These are phyloP conservation scores for Paecilomyces sp. DNA, from an alignment of 2,329 filamentous ascomycete genomes.

Conservation along the genomic window DNA sequence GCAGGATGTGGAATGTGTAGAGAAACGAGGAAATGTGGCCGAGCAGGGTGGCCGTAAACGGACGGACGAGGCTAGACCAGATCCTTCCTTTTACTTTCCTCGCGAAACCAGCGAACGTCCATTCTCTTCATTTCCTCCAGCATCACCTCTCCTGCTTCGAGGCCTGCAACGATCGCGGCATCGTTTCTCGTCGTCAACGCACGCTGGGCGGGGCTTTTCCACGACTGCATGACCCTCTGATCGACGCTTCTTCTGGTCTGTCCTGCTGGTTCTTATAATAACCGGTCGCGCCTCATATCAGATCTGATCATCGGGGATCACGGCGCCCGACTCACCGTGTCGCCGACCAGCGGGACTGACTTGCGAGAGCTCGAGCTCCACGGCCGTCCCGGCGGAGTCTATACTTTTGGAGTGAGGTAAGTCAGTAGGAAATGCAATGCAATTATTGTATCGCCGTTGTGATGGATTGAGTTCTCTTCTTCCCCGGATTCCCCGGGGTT, in stretches of 20 bases:
- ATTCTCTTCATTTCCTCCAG: not conserved
- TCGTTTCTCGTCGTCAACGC: not conserved
- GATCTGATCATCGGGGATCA: not conserved
- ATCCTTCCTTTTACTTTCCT: not conserved
- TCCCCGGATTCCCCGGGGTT: no score
- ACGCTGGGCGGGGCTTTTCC: not conserved
- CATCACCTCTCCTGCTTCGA: not conserved
- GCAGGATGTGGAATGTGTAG: not conserved
- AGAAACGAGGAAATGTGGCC: not conserved
- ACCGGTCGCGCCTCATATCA: not conserved
- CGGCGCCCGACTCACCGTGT: conserved; percentile 2
- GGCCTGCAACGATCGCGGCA: not conserved
- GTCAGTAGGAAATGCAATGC: no score
- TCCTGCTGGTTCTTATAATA: not conserved
- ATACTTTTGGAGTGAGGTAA: no score
- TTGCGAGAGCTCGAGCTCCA: not conserved
- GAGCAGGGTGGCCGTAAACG: not conserved
- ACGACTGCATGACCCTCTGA: not conserved
- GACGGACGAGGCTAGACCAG: not conserved
- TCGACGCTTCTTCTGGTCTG: not conserved
- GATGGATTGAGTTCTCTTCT: no score
- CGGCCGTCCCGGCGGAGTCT: not conserved
- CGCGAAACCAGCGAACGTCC: not conserved
- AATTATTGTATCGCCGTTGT: no score
- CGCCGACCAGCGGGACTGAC: not conserved